Evolutionary conservation across 2,329 filamentous ascomycete genomes (phyloP), one percentile per base, ranked within the genome.

Genomic region (Alternaria sp.): DNA sequence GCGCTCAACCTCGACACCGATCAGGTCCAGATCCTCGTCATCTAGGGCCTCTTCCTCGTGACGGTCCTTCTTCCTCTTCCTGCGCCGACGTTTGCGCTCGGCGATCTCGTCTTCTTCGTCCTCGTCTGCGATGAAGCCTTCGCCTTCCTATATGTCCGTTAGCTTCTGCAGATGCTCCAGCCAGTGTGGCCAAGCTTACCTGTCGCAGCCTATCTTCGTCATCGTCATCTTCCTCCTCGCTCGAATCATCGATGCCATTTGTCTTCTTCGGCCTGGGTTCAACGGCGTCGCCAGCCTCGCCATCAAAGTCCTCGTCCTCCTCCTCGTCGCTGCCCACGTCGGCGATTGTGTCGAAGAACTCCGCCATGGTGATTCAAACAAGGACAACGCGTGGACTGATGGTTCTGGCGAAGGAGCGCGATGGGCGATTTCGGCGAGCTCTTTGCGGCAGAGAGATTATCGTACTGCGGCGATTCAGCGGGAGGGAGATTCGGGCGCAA

Each of bases 111-210:
- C 89, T 51, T 91, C 91, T 63, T 92, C 91, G 65, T 95, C 93
- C 75, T 97, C 94, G 74, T 97, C 93, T 67, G 97, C 93, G 69
- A 99, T 97, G 82, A 98, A 99, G 25, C 94, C 95, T 83, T 97
- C 93, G 56, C 92, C 92, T 68, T 97, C 88, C 93, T 97, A 59
- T 50, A 6, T 17, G 63, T 23, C 40, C 46, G 64, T 76, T 57
- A 76, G 73, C 61, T 63, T 25, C 19, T 10, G 12, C 19, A 13
- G n/a, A 47, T 40, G 23, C 4, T 4, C 23, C 26, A 11, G 9
- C 23, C 25, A 11, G 19, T 32, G 26, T 59, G 44, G 19, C 12
- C 47, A 28, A 49, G 61, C 77, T 71, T 73, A 74, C 77, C 68
- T 74, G 65, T 61, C 69, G 67, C 43, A 78, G 66, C 45, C 65